A percentile compares a stretch with the other conserved stretches of the same genome.
These are phyloP conservation scores for Fusarium xylarioides DNA, from an alignment of 2,329 filamentous ascomycete species.

Conservation along the genomic window DNA sequence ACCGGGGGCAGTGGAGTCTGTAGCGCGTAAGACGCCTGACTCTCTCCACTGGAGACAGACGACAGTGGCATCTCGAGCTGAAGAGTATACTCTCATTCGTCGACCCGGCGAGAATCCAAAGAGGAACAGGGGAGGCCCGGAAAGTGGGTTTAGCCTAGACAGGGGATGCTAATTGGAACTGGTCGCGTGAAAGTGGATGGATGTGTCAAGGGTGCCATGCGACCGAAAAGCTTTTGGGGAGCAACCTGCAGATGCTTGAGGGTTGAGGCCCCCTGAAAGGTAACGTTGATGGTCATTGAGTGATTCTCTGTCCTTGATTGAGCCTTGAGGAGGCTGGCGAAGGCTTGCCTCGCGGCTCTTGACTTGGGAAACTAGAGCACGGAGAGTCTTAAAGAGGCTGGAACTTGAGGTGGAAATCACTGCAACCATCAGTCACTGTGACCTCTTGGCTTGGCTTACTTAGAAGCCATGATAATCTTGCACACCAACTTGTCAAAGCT, in stretches of 20 bases:
- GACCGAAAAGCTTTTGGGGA: slow-evolving; percentile 25
- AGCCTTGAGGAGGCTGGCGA: slow-evolving; percentile 4
- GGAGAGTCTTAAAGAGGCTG: background rate
- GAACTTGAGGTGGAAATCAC: background rate
- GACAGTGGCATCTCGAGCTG: slow-evolving; percentile 7
- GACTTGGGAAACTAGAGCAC: slow-evolving; percentile 2
- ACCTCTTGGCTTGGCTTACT: background rate
- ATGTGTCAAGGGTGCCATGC: slow-evolving; percentile 32
- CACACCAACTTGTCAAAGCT: slow-evolving; percentile 17
- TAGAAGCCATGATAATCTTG: background rate
- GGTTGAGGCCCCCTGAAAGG: slow-evolving; percentile 25
- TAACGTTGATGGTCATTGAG: slow-evolving; percentile 2
- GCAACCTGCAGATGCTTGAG: slow-evolving; percentile 12
- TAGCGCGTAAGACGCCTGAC: slow-evolving; percentile 17
- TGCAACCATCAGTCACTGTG: background rate
- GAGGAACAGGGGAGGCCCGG: slow-evolving; percentile 27
- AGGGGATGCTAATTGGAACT: slow-evolving; percentile 28
- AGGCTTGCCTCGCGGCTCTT: background rate
- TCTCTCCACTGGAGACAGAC: slow-evolving; percentile 6
- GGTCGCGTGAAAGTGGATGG: slow-evolving; percentile 1
- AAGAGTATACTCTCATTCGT: slow-evolving; percentile 6
- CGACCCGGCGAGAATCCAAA: slow-evolving; percentile 3
- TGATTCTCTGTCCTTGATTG: background rate
- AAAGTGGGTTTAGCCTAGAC: slow-evolving; percentile 21
- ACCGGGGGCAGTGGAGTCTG: slow-evolving; percentile 6